Base-by-base conservation (phyloP, 192 early-diverging fungal species). In the Spizellomyces punctatus region DNA sequence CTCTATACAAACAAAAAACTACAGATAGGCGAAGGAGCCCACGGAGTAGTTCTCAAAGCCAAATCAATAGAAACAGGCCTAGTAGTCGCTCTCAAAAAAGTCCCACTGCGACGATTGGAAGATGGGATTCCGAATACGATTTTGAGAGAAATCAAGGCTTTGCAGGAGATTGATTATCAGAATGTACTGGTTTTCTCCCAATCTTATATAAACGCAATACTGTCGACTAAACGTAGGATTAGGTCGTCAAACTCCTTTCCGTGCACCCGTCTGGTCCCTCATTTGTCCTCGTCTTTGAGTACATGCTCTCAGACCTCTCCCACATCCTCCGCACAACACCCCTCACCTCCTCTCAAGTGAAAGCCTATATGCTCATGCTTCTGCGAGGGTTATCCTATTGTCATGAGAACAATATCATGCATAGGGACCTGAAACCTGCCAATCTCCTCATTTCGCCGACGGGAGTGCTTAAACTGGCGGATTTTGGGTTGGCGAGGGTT, bases 401-500 rank as follows among this genome's bases (percentile, higher is more conserved):
- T 57, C 87, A 89, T 63, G 74, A 78, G 16, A 84, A 87, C 67
- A 71, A 76, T 66, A 87, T 89, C 57, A 83, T 89, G 82, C 87
- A 89, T 73, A 66, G 87, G 14, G 85, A 86, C 59, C 60, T 85
- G 73, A 82, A 79, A 62, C 77, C 84, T 21, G 86, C 85, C 10
- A 87, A 89, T 58, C 67, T 89, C 41, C 76, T 89, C 19, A 84
- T 89, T 46, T 78, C 76, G 12, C 78, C 84, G 10, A 75, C 78
- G 9, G 84, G 87, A 4, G 78, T 84, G 6, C 66, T 89, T 3
- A 89, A 89, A 73, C 74, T 89, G 6, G 87, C 81, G 19, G 86
- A 89, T 61, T 85, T 89, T 73, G 87, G 87, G n/a, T 75, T 89
- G 17, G 87, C 87, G 42, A 67, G 83, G 36, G 81, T 87, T 12